These are phyloP conservation scores for Mycotypha africana DNA, from an alignment of 371 early-diverging fungal species.

Conservation along the genomic window DNA sequence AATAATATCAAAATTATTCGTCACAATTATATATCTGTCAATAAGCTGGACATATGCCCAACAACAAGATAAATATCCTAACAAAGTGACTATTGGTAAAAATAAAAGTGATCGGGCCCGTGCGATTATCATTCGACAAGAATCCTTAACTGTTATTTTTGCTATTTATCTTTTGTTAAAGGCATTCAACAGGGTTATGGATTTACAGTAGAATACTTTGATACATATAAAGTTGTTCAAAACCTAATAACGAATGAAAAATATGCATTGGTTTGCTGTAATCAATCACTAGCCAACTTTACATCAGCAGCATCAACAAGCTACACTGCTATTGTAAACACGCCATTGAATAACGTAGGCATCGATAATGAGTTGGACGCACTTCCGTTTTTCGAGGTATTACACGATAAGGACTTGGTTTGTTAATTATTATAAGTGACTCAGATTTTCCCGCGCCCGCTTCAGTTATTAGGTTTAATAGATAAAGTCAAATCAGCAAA, in stretches of 20 bases:
- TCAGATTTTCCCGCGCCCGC: no score
- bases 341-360: slow-evolving; percentile 12
- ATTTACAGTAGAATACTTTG: slow-evolving; percentile 22
- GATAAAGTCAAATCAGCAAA: slow-evolving; percentile 5
- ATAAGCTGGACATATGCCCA: no score
- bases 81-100: slow-evolving; percentile 8
- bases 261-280: slow-evolving; percentile 27
- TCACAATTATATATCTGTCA: no score
- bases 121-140: no score
- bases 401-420: no score
- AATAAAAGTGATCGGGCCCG: no score
- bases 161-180: neutral
- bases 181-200: slow-evolving; percentile 6
- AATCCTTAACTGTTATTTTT: neutral
- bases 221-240: slow-evolving; percentile 21
- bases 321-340: slow-evolving; percentile 17
- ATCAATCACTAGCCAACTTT: slow-evolving; percentile 6
- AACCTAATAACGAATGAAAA: slow-evolving; percentile 13
- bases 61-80: neutral
- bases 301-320: slow-evolving; percentile 7
- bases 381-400: slow-evolving; percentile 19
- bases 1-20: no score
- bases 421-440: no score
- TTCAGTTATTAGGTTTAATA: slow-evolving; percentile 2
- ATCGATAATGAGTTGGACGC: slow-evolving; percentile 4